Conservation (phyloP, 345 rosid species). For the Gossypium arboreum region DNA sequence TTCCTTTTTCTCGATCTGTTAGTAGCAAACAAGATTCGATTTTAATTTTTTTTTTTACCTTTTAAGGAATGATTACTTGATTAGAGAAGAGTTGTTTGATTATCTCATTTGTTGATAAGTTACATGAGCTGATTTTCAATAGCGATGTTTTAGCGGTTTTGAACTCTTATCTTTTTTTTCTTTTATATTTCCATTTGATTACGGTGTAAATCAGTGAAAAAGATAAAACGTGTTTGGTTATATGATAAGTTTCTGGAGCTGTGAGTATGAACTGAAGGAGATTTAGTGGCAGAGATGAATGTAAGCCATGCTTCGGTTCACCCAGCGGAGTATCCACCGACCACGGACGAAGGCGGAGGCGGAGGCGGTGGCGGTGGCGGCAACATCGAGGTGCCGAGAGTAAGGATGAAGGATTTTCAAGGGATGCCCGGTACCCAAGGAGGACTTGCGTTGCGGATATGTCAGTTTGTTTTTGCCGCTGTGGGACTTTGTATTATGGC, state of each 20-base stretch:
- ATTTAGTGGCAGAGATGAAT: slow-evolving; percentile 54
- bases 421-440: slow-evolving; percentile 76
- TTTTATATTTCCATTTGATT: too few species aligned
- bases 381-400: slow-evolving; percentile 35
- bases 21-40: neutral
- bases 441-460: slow-evolving; percentile 51
- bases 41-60: too few species aligned
- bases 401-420: slow-evolving; percentile 65
- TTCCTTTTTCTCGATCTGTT: too few species aligned
- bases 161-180: neutral
- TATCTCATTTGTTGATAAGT: neutral
- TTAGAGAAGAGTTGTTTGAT: neutral
- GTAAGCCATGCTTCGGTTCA: slow-evolving; percentile 85
- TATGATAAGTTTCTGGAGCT: slow-evolving; percentile 6
- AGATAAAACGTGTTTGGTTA: neutral
- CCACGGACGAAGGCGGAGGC: slow-evolving; percentile 36
- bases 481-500: slow-evolving; percentile 62
- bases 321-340: slow-evolving; percentile 66
- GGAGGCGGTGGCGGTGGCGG: neutral
- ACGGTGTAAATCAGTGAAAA: too few species aligned
- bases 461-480: slow-evolving; percentile 61
- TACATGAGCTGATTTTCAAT: neutral
- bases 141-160: neutral
- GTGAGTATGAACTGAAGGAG: slow-evolving; percentile 41
- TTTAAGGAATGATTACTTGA: neutral